These are phyloP conservation scores for Cyclostephanos invisitatus DNA, from an alignment of 108 stramenopile species.

Conservation along the genomic window DNA sequence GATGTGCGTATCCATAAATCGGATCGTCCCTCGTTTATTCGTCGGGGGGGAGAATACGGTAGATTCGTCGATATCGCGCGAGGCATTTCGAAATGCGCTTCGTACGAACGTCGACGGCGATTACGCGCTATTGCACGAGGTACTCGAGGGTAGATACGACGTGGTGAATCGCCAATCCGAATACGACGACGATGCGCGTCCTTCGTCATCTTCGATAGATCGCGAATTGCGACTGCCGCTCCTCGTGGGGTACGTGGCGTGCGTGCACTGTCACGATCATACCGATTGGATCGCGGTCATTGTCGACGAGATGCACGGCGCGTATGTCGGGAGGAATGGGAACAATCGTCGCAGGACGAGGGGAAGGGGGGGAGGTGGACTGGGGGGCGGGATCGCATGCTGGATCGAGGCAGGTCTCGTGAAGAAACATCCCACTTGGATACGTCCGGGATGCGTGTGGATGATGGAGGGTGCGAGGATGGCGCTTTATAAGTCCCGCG, in stretches of 20 bases:
- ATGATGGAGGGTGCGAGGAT: slow-evolving; percentile 51
- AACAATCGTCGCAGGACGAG: no score
- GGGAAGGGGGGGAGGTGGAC: background rate
- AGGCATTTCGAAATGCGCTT: background rate
- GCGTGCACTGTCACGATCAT: slow-evolving; percentile 44
- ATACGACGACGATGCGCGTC: background rate
- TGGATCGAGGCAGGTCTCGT: slow-evolving; percentile 47
- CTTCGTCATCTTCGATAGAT: background rate
- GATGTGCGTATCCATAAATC: slow-evolving; percentile 32
- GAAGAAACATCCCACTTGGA: slow-evolving; percentile 38
- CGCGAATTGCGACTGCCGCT: slow-evolving; percentile 28
- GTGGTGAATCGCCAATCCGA: background rate
- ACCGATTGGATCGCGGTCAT: slow-evolving; percentile 43
- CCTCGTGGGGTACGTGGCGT: slow-evolving; percentile 34
- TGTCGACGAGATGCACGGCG: slow-evolving; percentile 36
- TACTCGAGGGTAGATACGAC: slow-evolving; percentile 36
- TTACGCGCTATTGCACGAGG: slow-evolving; percentile 29
- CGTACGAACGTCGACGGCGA: slow-evolving; percentile 8
- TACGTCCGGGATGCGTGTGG: slow-evolving; percentile 65
- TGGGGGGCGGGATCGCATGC: slow-evolving; percentile 28
- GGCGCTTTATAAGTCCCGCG: slow-evolving; percentile 40
- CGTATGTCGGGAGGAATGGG: background rate
- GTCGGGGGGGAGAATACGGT: no score
- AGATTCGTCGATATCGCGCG: no score
- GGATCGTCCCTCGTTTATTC: slow-evolving; percentile 31